Evolutionary conservation across 257 asterid species (phyloP), one percentile per base, ranked within the genome.

Genomic region (Solanum paucissectum): DNA sequence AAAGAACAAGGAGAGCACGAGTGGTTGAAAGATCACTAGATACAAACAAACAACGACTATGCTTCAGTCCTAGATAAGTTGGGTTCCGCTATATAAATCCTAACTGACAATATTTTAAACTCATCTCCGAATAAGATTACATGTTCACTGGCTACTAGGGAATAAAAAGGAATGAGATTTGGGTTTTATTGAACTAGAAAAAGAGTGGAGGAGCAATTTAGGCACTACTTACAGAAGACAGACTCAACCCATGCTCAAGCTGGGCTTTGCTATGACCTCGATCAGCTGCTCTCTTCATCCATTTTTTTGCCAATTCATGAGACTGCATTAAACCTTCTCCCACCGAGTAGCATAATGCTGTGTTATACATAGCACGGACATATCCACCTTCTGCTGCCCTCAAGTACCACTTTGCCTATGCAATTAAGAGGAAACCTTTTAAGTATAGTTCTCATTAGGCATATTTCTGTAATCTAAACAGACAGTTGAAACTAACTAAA

Each of bases 251-350:
- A 46, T 96, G 94, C 92, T 97, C 98, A 11, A 94, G 93, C 87
- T 94, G 99, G 27, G 99, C 98, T 94, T 95, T 96, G 93, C 94
- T 91, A 86, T 97, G 98, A 66, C 99, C 99, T 66, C 91, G 94
- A 90, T 96, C 98, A 33, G 99, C 99, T 6, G 99, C 99, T 76
- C 88, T 93, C 91, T 92, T 95, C 99, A 97, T 97, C 99, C 99
- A 97, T 90, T 94, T 96, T 87, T 95, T 94, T 29, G 98, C 96
- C 86, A 91, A 69, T 40, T 88, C 88, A 88, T 92, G 95, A 46
- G 96, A 94, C 88, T 93, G 95, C 42, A 13, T 83, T 69, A 95
- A 83, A 32, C 99, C 99, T 90, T 95, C 96, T 3, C 99, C 99
- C 79, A 90, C 89, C 34, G 93, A 92, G 91, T 93, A 95, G 94